Conservation (phyloP, 805 yeast genomes). For the Ogataea kodamae region DNA sequence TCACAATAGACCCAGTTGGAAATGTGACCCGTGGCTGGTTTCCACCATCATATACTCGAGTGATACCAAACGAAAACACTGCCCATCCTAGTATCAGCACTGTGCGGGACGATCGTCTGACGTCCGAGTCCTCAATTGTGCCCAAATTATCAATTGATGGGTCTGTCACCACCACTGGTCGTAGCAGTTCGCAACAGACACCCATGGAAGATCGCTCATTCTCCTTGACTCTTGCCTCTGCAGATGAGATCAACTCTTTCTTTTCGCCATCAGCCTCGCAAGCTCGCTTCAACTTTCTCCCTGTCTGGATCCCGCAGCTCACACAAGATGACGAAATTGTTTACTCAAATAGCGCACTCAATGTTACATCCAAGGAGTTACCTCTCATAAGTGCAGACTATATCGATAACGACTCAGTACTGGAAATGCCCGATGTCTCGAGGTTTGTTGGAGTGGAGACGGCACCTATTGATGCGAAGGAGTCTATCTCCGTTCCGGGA, state of each 20-base stretch:
- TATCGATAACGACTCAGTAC: constrained; percentile 31
- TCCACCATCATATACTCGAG: constrained; percentile 60
- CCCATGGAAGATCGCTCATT: constrained; percentile 5
- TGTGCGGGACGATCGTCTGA: constrained; percentile 11
- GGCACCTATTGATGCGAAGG: constrained; percentile 16
- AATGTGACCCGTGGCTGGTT: constrained; percentile 76
- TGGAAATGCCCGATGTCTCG: constrained; percentile 29
- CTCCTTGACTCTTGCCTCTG: constrained; percentile 22
- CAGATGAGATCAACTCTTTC: constrained; percentile 28
- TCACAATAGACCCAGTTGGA: constrained; percentile 38
- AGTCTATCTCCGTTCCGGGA: constrained; percentile 1
- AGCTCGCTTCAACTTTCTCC: constrained; percentile 32
- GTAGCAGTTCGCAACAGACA: constrained; percentile 2
- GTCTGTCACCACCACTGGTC: constrained; percentile 13
- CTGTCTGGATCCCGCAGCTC: constrained; percentile 62
- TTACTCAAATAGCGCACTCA: constrained; percentile 58
- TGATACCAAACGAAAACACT: constrained; percentile 22
- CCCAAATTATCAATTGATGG: constrained; percentile 12
- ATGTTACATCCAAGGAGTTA: constrained; percentile 53
- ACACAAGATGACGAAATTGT: constrained; percentile 52
- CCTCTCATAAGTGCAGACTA: constrained; percentile 47
- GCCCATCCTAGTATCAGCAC: constrained; percentile 18
- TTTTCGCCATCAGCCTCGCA: constrained; percentile 24
- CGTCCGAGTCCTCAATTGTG: constrained; percentile 5
- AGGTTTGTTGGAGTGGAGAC: constrained; percentile 25